Evolutionary conservation across 352 stramenopile genomes (phyloP).

Genomic region (Phytophthora ramorum): DNA sequence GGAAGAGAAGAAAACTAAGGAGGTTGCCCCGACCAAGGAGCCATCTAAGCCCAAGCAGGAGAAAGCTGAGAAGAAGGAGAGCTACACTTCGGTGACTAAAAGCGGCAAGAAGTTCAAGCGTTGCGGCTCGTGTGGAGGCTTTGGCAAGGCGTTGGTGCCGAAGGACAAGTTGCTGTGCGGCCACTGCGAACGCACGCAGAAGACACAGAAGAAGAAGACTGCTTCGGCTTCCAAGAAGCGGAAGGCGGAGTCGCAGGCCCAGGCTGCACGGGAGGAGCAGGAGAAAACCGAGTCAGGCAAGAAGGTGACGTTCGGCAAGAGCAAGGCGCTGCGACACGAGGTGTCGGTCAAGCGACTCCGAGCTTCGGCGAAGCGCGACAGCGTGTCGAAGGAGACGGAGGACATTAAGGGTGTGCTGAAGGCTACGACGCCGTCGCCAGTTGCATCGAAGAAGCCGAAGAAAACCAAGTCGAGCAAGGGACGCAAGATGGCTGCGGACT

Average conservation of each 20-base stretch:
- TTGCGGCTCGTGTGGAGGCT: slow-evolving; percentile 69
- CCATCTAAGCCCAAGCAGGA: slow-evolving; percentile 32
- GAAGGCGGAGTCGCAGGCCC: slow-evolving; percentile 53
- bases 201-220: slow-evolving; percentile 66
- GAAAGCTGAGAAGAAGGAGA: slow-evolving; percentile 34
- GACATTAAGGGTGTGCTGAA: slow-evolving; percentile 84
- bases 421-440: slow-evolving; percentile 33
- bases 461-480: slow-evolving; percentile 44
- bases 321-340: slow-evolving; percentile 77
- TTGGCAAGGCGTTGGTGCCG: slow-evolving; percentile 76
- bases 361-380: slow-evolving; percentile 73
- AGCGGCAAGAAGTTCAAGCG: slow-evolving; percentile 83
- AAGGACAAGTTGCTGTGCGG: slow-evolving; percentile 68
- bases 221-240: slow-evolving; percentile 65
- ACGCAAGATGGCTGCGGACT: slow-evolving; percentile 76
- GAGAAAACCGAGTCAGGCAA: slow-evolving; percentile 50
- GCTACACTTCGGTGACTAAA: slow-evolving; percentile 48
- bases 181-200: slow-evolving; percentile 75
- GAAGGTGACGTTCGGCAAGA: slow-evolving; percentile 90
- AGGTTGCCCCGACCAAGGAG: slow-evolving; percentile 19
- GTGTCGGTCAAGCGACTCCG: slow-evolving; percentile 87
- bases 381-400: slow-evolving; percentile 55
- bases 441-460: slow-evolving; percentile 47
- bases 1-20: slow-evolving; percentile 29
- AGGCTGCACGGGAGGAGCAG: slow-evolving; percentile 38